Conservation (phyloP, 2,329 filamentous ascomycete genomes). For the Alternaria ventricosa region DNA sequence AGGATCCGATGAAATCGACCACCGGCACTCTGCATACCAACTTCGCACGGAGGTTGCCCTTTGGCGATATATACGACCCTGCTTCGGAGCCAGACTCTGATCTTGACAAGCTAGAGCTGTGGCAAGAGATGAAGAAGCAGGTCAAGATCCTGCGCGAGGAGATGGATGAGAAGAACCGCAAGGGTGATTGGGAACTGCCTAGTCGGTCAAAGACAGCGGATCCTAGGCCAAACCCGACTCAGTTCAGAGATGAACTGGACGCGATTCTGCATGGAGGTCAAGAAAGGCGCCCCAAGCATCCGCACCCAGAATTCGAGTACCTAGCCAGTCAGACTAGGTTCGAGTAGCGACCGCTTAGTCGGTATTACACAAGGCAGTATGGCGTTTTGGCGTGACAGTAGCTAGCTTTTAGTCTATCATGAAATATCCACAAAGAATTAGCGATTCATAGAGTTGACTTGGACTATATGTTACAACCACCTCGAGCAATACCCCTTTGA, state of each 20-base stretch:
- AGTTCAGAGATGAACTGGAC: conserved; percentile 33
- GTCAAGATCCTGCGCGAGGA: conserved; percentile 52
- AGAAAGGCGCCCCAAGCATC: conserved; percentile 1
- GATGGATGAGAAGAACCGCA: conserved; percentile 36
- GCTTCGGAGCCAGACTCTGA: conserved; percentile 15
- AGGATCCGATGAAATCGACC: conserved; percentile 29
- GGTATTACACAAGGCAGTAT: background rate
- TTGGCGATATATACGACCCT: background rate
- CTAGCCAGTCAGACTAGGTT: background rate
- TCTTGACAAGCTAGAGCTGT: conserved; percentile 49
- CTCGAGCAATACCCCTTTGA: background rate
- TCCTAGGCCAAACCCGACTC: background rate
- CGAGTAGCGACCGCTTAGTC: background rate
- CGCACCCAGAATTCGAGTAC: conserved; percentile 5
- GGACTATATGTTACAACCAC: background rate
- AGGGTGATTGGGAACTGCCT: background rate
- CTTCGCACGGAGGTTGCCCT: conserved; percentile 1
- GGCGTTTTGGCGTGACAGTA: background rate
- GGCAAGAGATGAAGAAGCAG: conserved; percentile 53
- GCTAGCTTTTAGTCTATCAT: background rate
- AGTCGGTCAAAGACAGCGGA: background rate
- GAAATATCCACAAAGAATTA: background rate
- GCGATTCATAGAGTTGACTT: background rate
- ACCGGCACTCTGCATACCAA: conserved; percentile 13
- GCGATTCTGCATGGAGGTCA: conserved; percentile 25